A percentile compares a stretch with the other conserved stretches of the same genome.
These are phyloP conservation scores for Priceomyces medius DNA, from an alignment of 805 yeast species.

Conservation along the genomic window DNA sequence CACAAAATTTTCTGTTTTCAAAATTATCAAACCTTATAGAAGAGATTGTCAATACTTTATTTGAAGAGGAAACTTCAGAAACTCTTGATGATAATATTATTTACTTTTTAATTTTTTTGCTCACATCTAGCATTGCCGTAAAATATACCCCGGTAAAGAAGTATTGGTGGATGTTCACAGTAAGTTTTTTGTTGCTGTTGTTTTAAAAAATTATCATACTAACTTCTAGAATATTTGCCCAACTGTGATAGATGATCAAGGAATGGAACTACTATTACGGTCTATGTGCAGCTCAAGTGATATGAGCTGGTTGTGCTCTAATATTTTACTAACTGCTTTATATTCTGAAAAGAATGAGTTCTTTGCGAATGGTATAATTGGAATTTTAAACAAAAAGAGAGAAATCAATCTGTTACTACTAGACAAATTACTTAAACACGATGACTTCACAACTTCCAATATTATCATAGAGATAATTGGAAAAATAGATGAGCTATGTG, in stretches of 20 bases:
- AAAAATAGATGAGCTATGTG: neutral
- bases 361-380: constrained; percentile 2
- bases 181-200: too few relatives aligned
- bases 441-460: constrained; percentile 9
- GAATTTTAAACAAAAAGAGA: neutral
- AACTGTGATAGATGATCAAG: neutral
- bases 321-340: constrained; percentile 2
- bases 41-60: neutral
- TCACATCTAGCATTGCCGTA: neutral
- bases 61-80: neutral
- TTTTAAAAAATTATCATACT: too few relatives aligned
- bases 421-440: constrained; percentile 3
- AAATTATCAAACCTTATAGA: neutral
- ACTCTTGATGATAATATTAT: neutral
- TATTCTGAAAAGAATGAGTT: neutral
- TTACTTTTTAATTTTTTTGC: constrained; percentile 3
- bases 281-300: neutral
- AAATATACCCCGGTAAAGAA: neutral
- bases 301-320: constrained; percentile 5
- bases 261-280: neutral
- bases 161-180: constrained; percentile 7
- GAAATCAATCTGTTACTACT: neutral
- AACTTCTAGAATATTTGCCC: constrained; percentile 7
- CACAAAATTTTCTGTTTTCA: neutral
- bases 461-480: constrained; percentile 7